Percentiles rank a stretch among this genome's conserved stretches.
phyloP scores from a whole-genome alignment of 2,329 filamentous ascomycete species.

The Cytospora mali region DNA sequence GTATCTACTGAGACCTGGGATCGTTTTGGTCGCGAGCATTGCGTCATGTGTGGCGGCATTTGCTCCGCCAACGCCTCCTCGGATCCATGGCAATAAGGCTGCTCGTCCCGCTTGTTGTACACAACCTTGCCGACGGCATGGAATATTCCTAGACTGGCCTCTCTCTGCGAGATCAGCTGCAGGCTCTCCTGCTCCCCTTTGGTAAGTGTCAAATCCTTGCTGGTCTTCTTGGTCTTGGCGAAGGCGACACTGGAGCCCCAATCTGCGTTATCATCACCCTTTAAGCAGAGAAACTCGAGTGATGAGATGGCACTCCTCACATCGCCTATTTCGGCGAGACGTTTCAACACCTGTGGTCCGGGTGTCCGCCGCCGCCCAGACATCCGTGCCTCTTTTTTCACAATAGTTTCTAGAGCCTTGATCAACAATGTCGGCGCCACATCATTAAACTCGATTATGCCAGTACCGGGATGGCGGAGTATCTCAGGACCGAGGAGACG shows the following conservation, averaged over 20 bases:
- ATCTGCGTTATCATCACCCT: conserved; percentile 72
- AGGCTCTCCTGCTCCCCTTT: conserved; percentile 78
- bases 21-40: conserved; percentile 59
- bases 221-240: conserved; percentile 65
- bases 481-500: conserved; percentile 86
- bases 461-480: conserved; percentile 75
- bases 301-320: conserved; percentile 90
- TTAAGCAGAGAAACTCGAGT: conserved; percentile 87
- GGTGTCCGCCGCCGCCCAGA: conserved; percentile 77
- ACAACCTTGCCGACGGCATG: conserved; percentile 95
- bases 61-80: conserved; percentile 51
- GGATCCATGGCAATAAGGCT: conserved; percentile 40
- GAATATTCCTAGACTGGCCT: conserved; percentile 90
- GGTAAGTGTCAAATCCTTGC: conserved; percentile 64
- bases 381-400: conserved; percentile 81
- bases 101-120: conserved; percentile 85
- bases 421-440: conserved; percentile 84
- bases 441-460: conserved; percentile 87
- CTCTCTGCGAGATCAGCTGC: conserved; percentile 80
- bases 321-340: conserved; percentile 84
- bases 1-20: conserved; percentile 71
- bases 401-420: conserved; percentile 79
- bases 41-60: conserved; percentile 62
- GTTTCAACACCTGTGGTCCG: conserved; percentile 76
- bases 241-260: conserved; percentile 77